Percentiles rank a stretch among this genome's conserved stretches.
These are phyloP conservation scores for Salmacisia buchloeana DNA, from an alignment of 1,284 basidiomycete genomes.

Conservation along the genomic window DNA sequence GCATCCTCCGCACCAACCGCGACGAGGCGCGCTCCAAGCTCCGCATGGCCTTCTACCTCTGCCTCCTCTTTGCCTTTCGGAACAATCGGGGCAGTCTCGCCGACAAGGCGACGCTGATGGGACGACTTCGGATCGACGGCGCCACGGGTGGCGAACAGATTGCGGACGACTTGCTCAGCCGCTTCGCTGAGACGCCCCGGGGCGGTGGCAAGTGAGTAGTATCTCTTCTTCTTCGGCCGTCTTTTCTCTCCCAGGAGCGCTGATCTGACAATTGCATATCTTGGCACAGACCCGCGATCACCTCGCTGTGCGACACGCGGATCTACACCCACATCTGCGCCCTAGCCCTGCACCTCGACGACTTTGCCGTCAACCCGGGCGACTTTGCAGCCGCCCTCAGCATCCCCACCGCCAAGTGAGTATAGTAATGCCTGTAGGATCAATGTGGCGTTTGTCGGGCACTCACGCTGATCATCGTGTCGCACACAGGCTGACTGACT, in stretches of 20 bases:
- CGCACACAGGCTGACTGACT: conserved; percentile 13
- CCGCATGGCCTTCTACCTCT: conserved; percentile 19
- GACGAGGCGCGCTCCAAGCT: conserved; percentile 14
- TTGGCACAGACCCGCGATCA: conserved; percentile 13
- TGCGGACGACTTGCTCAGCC: conserved; percentile 22
- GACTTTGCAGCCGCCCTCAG: conserved; percentile 19
- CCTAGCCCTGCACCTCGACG: conserved; percentile 40
- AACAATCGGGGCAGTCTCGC: conserved; percentile 9
- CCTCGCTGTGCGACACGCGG: conserved; percentile 35
- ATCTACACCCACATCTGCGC: conserved; percentile 41
- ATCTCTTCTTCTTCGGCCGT: not conserved
- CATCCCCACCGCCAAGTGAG: conserved; percentile 19
- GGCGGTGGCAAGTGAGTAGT: conserved; percentile 17
- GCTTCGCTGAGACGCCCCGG: conserved; percentile 22
- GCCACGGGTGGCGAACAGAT: conserved; percentile 15
- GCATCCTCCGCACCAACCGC: conserved; percentile 11
- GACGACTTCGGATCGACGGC: conserved; percentile 20
- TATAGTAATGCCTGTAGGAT: no score
- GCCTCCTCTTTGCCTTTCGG: conserved; percentile 23
- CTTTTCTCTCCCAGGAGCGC: not conserved
- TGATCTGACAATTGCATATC: not conserved
- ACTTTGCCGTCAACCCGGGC: conserved; percentile 36
- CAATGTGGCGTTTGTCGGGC: not conserved
- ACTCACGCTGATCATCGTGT: not conserved
- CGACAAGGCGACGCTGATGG: conserved; percentile 16